Conservation (phyloP, 306 rosid genomes). For the Oemleria cerasiformis region DNA sequence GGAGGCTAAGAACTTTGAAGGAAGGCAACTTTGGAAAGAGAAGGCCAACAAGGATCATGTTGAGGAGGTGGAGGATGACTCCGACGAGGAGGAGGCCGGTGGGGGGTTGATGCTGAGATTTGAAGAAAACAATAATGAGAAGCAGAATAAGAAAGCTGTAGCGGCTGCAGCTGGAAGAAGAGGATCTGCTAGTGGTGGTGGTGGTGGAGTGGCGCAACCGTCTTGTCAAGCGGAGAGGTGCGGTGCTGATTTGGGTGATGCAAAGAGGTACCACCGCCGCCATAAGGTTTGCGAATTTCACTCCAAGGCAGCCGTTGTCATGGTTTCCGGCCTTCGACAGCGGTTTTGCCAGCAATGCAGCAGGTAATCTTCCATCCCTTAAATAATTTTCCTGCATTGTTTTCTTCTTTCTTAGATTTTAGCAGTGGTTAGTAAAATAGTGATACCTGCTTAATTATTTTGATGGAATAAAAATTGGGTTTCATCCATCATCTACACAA, state of each 20-base stretch:
- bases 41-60: slow-evolving; percentile 37
- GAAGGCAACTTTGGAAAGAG: slow-evolving; percentile 39
- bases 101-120: slow-evolving; percentile 12
- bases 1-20: slow-evolving; percentile 54
- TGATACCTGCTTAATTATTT: background rate
- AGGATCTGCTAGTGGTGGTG: slow-evolving; percentile 36
- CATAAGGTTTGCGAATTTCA: slow-evolving; percentile 95
- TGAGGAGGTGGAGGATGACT: slow-evolving; percentile 51
- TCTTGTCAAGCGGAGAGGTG: slow-evolving; percentile 79
- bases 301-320: slow-evolving; percentile 61
- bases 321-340: slow-evolving; percentile 66
- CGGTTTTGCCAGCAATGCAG: slow-evolving; percentile 99
- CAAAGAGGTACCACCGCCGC: slow-evolving; percentile 78
- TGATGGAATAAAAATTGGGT: background rate
- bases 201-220: slow-evolving; percentile 33
- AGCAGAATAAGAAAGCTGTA: slow-evolving; percentile 33
- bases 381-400: background rate
- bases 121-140: slow-evolving; percentile 39
- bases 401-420: background rate
- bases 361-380: slow-evolving; percentile 51
- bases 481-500: background rate
- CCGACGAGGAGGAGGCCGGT: slow-evolving; percentile 49
- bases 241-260: slow-evolving; percentile 50
- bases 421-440: background rate
- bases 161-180: slow-evolving; percentile 24